Evolutionary conservation across 805 yeast species (phyloP).

Genomic region (Wickerhamiella occidentalis): DNA sequence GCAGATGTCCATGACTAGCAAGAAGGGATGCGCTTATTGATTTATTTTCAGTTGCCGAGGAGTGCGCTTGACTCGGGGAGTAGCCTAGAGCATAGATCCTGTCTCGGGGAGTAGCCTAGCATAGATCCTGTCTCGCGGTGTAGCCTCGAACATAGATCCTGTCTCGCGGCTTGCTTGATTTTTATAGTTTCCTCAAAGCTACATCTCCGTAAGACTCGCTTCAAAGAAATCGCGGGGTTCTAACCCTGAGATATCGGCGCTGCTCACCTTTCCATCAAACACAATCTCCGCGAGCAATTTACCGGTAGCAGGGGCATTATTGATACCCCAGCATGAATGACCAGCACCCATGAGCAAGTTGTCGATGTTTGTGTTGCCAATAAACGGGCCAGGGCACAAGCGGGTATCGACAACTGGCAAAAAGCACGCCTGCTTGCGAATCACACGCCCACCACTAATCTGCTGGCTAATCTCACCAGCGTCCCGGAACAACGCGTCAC

Average conservation of each 20-base stretch:
- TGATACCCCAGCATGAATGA: slow-evolving; percentile 98
- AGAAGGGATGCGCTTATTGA: too few relatives aligned
- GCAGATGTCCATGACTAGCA: too few relatives aligned
- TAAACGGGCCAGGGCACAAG: slow-evolving; percentile 80
- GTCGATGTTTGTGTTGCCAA: slow-evolving; percentile 84
- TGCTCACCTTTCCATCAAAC: slow-evolving; percentile 65
- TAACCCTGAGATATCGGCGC: slow-evolving; percentile 69
- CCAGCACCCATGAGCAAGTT: slow-evolving; percentile 76
- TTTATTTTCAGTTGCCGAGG: too few relatives aligned
- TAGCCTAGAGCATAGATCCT: too few relatives aligned
- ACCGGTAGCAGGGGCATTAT: slow-evolving; percentile 97
- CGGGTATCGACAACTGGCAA: slow-evolving; percentile 91
- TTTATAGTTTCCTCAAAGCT: too few relatives aligned
- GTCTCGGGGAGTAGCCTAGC: too few relatives aligned
- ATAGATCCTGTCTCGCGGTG: too few relatives aligned
- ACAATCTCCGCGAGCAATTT: slow-evolving; percentile 76
- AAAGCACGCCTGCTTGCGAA: slow-evolving; percentile 87
- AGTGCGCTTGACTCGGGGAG: too few relatives aligned
- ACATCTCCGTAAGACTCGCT: background rate
- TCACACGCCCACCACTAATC: slow-evolving; percentile 58
- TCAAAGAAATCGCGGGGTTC: slow-evolving; percentile 81
- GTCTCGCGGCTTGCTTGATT: too few relatives aligned
- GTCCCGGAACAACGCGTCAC: slow-evolving; percentile 73
- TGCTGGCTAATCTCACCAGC: slow-evolving; percentile 66
- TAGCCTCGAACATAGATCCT: too few relatives aligned